These are phyloP conservation scores for Fistulifera pelliculosa DNA, from an alignment of 108 stramenopile species.

Conservation along the genomic window DNA sequence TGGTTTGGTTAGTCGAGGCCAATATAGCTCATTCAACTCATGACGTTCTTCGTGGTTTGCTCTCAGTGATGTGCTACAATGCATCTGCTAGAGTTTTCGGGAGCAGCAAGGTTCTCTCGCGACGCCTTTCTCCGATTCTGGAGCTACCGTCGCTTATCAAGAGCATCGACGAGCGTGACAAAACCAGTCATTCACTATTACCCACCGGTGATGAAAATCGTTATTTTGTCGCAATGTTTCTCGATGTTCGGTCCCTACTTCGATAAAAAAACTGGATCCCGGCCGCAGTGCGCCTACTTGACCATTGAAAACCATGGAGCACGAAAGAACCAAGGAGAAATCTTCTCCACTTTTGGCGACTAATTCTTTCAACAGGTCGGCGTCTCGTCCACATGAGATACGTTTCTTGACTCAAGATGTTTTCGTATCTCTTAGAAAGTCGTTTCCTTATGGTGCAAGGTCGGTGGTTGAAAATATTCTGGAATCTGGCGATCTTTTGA, in stretches of 20 bases:
- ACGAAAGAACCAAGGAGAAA: constrained; percentile 45
- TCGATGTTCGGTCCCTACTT: too few species aligned
- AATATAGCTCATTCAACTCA: constrained; percentile 16
- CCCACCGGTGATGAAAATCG: too few species aligned
- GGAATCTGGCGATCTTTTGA: neutral
- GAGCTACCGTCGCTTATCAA: too few species aligned
- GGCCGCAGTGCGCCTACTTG: constrained; percentile 12
- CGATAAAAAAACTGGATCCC: too few species aligned
- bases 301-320: constrained; percentile 69
- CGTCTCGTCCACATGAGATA: constrained; percentile 13
- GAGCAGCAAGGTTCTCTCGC: too few species aligned
- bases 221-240: too few species aligned
- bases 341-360: constrained; percentile 33
- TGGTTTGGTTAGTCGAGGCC: constrained; percentile 73
- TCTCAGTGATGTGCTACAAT: constrained; percentile 39
- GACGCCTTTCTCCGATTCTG: too few species aligned
- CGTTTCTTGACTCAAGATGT: constrained; percentile 9
- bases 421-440: neutral
- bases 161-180: too few species aligned
- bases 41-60: constrained; percentile 31
- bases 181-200: too few species aligned
- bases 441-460: neutral
- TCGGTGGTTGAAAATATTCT: neutral
- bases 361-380: constrained; percentile 1
- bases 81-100: constrained; percentile 9